Base-by-base conservation (phyloP, 2,329 filamentous ascomycete genomes). In the Byssochlamys sp. region DNA sequence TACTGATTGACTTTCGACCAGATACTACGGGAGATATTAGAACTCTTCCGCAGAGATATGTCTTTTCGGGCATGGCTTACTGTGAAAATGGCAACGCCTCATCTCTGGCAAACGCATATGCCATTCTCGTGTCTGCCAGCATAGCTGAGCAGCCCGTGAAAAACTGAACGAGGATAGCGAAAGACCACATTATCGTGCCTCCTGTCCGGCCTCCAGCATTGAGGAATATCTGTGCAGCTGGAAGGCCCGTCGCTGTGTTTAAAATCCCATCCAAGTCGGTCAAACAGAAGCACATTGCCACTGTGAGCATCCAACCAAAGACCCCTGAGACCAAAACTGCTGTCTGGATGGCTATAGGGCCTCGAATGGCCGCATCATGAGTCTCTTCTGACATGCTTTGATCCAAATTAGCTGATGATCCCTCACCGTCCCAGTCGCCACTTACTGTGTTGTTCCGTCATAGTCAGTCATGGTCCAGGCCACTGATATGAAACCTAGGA, bases 381-480 rank as follows among this genome's bases (percentile, higher is more conserved):
- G 82, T 85, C 71, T 87, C 84, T 73, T 86, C 84, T 1, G 83
- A 84, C 80, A 87, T 85, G 64, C 78, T 81, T 63, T 61, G 61
- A 27, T 48, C 50, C 7, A 19, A 53, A 1, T 29, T n/a, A 63
- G 12, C 54, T 70, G 65, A 59, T 61, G 61, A 61, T 59, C 55
- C 65, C 52, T 62, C 51, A 3, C 24, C 58, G 58, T 64, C 56
- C 25, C 27, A 4, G 58, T 27, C 50, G 35, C 11, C 52, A 71
- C 76, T 67, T 71, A 81, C 79, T 86, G 84, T 4, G 84, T 85
- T 10, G 84, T 87, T 52, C 81, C 83, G 63, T 86, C 84, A 66
- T 86, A 86, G 66, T 86, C 84, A 4, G 84, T 87, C 83, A 87
- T 86, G n/a, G 82, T 84, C 70, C 71, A 75, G 49, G 72, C 71